Evolutionary conservation across 2,329 filamentous ascomycete species (phyloP), one percentile per base, ranked within the genome.

Genomic region (Fusarium papillatum): DNA sequence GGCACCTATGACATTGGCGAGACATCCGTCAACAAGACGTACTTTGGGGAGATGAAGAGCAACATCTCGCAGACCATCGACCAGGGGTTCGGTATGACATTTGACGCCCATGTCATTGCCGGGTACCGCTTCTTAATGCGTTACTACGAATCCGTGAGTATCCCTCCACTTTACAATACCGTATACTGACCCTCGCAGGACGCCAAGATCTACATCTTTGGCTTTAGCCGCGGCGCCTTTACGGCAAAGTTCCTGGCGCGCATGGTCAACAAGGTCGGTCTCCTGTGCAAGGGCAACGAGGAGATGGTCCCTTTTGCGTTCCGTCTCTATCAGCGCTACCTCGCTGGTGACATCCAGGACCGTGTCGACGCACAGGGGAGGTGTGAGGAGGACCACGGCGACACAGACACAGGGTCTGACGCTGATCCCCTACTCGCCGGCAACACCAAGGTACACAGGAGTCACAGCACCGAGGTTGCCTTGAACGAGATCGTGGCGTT

Each of bases 61-160:
- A 82, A 78, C 13, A 69, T 87, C 59, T 82, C 83, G 8, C 80
- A 85, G 78, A 84, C 83, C 1, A 60, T 87, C 5, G 87, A 88
- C 57, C 81, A 86, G 62, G 87, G 81, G 0, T 80, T 88, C 5
- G 87, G 86, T 6, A 86, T 81, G 26, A 86, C 86, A 0, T 90
- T 90, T 62, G 87, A 87, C 55, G 83, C 85, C 3, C 89, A 90
- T 68, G 87, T 90, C 10, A 85, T 88, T 61, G 86, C 85, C 7
- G 89, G 88, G 0, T 90, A 90, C 72, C 82, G 85, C 4, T 90
- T 90, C 68, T 74, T 90, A 26, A 90, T 90, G 89, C 85, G 87
- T 13, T 88, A 88, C 76, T 90, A 90, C 66, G 81, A 84, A 36
- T 79, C 80, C n/a, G 85, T 83, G 71, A 79, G 84, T 53, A 3